These are phyloP conservation scores for Hymenoscyphus occultus DNA, from an alignment of 2,329 filamentous ascomycete species.

Conservation along the genomic window DNA sequence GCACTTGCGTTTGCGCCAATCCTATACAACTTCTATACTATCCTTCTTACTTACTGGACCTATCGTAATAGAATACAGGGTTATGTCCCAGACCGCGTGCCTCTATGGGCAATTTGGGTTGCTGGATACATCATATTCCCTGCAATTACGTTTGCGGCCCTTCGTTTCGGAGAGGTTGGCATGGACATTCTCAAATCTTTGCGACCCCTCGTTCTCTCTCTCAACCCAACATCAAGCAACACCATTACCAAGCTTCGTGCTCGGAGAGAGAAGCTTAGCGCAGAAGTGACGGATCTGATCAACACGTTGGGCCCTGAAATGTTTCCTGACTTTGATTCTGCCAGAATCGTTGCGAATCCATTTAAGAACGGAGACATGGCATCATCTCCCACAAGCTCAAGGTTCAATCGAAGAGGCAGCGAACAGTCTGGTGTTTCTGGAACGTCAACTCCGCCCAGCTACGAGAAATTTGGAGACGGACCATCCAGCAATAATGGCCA, in stretches of 20 bases:
- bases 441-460: slow-evolving; percentile 32
- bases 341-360: slow-evolving; percentile 63
- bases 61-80: slow-evolving; percentile 80
- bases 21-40: slow-evolving; percentile 79
- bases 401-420: slow-evolving; percentile 45
- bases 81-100: slow-evolving; percentile 74
- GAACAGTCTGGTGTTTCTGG: slow-evolving; percentile 43
- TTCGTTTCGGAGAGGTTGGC: slow-evolving; percentile 94
- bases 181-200: slow-evolving; percentile 98
- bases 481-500: slow-evolving; percentile 35
- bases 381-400: slow-evolving; percentile 27
- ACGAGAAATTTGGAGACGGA: slow-evolving; percentile 29
- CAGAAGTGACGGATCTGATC: slow-evolving; percentile 85
- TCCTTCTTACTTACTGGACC: slow-evolving; percentile 71
- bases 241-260: slow-evolving; percentile 75
- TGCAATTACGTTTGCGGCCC: slow-evolving; percentile 83
- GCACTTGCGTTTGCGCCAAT: slow-evolving; percentile 76
- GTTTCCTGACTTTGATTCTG: slow-evolving; percentile 90
- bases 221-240: slow-evolving; percentile 81
- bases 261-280: slow-evolving; percentile 69
- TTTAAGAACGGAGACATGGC: slow-evolving; percentile 34
- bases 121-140: slow-evolving; percentile 80
- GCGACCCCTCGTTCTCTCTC: slow-evolving; percentile 77
- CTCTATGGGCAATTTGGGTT: slow-evolving; percentile 72
- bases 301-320: slow-evolving; percentile 94